Evolutionary conservation across 2,329 filamentous ascomycete species (phyloP).

Genomic region (Hypocrella siamensis): DNA sequence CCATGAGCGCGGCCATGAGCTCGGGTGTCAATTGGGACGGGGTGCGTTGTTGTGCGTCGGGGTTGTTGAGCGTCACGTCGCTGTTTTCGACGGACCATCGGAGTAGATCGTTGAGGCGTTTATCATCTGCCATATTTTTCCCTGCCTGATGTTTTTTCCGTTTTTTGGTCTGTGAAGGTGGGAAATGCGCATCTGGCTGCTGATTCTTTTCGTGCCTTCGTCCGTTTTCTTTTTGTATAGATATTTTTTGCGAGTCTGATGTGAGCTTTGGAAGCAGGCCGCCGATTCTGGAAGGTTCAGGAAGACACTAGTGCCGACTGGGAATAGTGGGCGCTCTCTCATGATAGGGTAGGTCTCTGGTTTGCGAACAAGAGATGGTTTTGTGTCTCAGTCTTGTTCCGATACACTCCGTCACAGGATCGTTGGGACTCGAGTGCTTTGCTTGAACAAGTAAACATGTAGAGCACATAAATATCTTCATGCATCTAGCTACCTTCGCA

Average conservation of each 20-base stretch:
- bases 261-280: too few relatives aligned
- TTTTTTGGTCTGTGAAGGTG: not conserved
- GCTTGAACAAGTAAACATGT: too few relatives aligned
- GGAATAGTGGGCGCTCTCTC: constrained; percentile 9
- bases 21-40: constrained; percentile 45
- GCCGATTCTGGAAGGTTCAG: constrained; percentile 26
- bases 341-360: not conserved
- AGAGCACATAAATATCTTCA: too few relatives aligned
- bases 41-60: constrained; percentile 15
- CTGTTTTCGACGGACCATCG: constrained; percentile 55
- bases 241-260: constrained; percentile 1
- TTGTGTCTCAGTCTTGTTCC: too few relatives aligned
- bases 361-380: too few relatives aligned
- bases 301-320: constrained; percentile 11
- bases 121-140: constrained; percentile 27
- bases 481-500: too few relatives aligned
- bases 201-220: not conserved
- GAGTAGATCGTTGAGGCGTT: constrained; percentile 57
- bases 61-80: constrained; percentile 13
- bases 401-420: too few relatives aligned
- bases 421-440: too few relatives aligned
- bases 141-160: not conserved
- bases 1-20: constrained; percentile 60
- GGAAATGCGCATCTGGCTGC: not conserved
- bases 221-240: not conserved